phyloP scores from a whole-genome alignment of 805 yeast species.

The Candida odintsovae region DNA sequence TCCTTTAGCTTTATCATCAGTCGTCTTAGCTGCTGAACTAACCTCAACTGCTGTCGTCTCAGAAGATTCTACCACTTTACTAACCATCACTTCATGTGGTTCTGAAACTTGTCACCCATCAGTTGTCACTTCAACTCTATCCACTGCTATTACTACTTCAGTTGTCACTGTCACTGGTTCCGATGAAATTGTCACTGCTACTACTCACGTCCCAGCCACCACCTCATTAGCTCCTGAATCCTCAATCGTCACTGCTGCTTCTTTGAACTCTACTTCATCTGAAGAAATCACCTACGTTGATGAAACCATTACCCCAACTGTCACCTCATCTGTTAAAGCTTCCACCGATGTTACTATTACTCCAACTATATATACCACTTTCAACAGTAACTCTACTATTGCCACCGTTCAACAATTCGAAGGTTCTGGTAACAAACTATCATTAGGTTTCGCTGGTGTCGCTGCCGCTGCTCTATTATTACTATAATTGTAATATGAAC shows the following conservation, averaged over 20 bases:
- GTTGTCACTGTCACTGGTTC: slow-evolving; percentile 17
- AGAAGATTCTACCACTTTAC: slow-evolving; percentile 14
- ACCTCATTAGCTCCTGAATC: slow-evolving; percentile 1
- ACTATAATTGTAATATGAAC: slow-evolving; percentile 1
- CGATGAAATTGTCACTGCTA: slow-evolving; percentile 16
- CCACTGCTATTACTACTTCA: slow-evolving; percentile 14
- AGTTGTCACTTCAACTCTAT: slow-evolving; percentile 6
- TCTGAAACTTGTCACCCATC: slow-evolving; percentile 10
- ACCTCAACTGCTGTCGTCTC: slow-evolving; percentile 17
- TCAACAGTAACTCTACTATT: slow-evolving; percentile 17
- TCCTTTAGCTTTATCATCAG: slow-evolving; percentile 18
- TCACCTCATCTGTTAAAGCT: slow-evolving; percentile 35
- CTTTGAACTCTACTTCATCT: slow-evolving; percentile 33
- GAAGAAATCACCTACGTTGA: slow-evolving; percentile 34
- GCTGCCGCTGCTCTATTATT: slow-evolving; percentile 25
- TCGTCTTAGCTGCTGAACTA: slow-evolving; percentile 20
- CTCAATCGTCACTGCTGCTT: slow-evolving; percentile 22
- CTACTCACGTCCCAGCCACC: slow-evolving; percentile 13
- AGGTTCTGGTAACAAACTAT: slow-evolving; percentile 17
- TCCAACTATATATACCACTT: slow-evolving; percentile 32
- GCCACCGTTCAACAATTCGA: slow-evolving; percentile 14
- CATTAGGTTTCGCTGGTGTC: slow-evolving; percentile 19
- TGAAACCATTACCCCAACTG: slow-evolving; percentile 32
- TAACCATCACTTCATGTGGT: slow-evolving; percentile 26
- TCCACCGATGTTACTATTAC: slow-evolving; percentile 34